Evolutionary conservation across 2,329 filamentous ascomycete genomes (phyloP).

Genomic region (Microdochium paspali): DNA sequence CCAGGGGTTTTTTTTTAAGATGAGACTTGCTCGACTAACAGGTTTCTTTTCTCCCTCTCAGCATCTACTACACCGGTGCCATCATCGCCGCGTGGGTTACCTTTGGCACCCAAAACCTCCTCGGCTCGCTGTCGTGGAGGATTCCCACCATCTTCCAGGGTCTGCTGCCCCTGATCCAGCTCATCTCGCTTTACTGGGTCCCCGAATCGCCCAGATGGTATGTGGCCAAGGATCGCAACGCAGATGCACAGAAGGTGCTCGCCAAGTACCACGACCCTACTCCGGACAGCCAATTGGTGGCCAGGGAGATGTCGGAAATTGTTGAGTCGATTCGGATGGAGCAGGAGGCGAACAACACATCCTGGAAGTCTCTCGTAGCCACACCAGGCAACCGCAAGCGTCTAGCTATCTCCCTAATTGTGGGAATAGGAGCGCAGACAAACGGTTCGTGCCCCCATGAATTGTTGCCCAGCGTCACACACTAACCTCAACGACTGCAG

Average conservation of each 20-base stretch:
- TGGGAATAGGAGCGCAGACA: conserved; percentile 10
- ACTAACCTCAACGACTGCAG: conserved; percentile 12
- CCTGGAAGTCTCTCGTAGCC: neutral
- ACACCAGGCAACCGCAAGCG: conserved; percentile 12
- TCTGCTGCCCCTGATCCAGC: conserved; percentile 33
- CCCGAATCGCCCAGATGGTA: conserved; percentile 25
- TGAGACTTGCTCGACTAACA: neutral
- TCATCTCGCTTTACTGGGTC: conserved; percentile 24
- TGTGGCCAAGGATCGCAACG: conserved; percentile 36
- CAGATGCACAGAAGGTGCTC: conserved; percentile 46
- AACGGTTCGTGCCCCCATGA: neutral
- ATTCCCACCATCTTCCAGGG: conserved; percentile 46
- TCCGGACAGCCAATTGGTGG: conserved; percentile 32
- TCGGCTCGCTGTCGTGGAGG: conserved; percentile 42
- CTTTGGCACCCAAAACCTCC: conserved; percentile 25
- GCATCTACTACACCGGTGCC: conserved; percentile 38
- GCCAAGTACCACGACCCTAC: conserved; percentile 52
- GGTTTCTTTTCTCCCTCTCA: neutral
- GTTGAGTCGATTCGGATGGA: conserved; percentile 11
- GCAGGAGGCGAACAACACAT: conserved; percentile 4
- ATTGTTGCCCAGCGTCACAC: too few relatives aligned
- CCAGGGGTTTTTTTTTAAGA: neutral
- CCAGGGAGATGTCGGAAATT: conserved; percentile 31
- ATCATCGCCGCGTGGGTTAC: conserved; percentile 44
- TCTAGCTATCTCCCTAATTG: conserved; percentile 6